Evolutionary conservation across 2,329 filamentous ascomycete species (phyloP).

Genomic region (Bipolaris sorokiniana): DNA sequence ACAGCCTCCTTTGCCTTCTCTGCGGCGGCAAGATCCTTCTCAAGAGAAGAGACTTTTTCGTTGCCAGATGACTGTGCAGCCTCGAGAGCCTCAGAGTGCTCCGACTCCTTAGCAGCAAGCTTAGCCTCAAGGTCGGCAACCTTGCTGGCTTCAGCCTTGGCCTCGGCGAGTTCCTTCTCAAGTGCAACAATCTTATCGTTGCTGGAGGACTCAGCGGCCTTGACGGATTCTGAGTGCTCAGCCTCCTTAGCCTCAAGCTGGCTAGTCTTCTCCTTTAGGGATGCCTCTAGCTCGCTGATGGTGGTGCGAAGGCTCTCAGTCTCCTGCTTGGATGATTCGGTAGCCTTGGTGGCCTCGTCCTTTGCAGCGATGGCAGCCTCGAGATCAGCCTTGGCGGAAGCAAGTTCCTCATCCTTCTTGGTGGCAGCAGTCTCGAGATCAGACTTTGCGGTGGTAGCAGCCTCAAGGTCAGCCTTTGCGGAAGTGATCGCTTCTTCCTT

Average conservation of each 20-base stretch:
- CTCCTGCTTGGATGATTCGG: slow-evolving; percentile 27
- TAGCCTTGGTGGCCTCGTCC: slow-evolving; percentile 15
- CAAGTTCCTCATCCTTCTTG: slow-evolving; percentile 18
- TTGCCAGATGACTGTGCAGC: slow-evolving; percentile 29
- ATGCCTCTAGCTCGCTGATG: slow-evolving; percentile 29
- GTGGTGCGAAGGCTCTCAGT: slow-evolving; percentile 22
- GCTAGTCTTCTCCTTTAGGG: slow-evolving; percentile 22
- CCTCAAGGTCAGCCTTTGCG: slow-evolving; percentile 20
- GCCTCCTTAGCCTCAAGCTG: slow-evolving; percentile 23
- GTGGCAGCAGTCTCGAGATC: slow-evolving; percentile 8
- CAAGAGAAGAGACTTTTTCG: slow-evolving; percentile 35
- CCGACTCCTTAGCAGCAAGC: slow-evolving; percentile 30
- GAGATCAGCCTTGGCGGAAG: slow-evolving; percentile 18
- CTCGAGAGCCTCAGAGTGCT: slow-evolving; percentile 31
- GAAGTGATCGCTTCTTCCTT: too few relatives aligned
- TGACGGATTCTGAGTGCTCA: slow-evolving; percentile 22
- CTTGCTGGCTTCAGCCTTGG: slow-evolving; percentile 34
- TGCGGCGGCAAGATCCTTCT: slow-evolving; percentile 33
- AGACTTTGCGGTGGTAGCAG: slow-evolving; percentile 11
- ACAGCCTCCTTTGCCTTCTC: slow-evolving; percentile 28
- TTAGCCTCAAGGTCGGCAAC: slow-evolving; percentile 35
- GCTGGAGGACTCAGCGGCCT: slow-evolving; percentile 24
- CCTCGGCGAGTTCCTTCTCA: slow-evolving; percentile 29
- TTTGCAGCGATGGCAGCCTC: slow-evolving; percentile 8
- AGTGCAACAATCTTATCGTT: slow-evolving; percentile 14